Conservation (phyloP, 2,329 filamentous ascomycete genomes). For the Aspergillus intermedius region DNA sequence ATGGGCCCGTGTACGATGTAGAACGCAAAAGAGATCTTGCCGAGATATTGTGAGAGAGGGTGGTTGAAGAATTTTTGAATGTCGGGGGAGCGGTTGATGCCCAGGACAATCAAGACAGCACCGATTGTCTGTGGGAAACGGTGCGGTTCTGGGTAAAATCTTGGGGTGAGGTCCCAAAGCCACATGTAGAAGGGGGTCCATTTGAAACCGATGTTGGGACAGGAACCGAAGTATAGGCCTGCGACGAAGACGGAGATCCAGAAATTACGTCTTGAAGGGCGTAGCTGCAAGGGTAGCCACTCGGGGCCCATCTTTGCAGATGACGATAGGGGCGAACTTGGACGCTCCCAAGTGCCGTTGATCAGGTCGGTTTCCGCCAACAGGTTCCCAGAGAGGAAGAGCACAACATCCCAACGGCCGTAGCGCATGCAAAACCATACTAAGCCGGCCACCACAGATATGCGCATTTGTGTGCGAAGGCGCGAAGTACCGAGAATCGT, state of each 20-base stretch:
- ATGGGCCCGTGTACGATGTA: slow-evolving; percentile 44
- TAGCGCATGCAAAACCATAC: slow-evolving; percentile 37
- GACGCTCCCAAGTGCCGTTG: slow-evolving; percentile 29
- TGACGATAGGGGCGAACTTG: slow-evolving; percentile 14
- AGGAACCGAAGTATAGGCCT: slow-evolving; percentile 39
- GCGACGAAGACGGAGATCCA: slow-evolving; percentile 34
- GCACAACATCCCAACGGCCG: slow-evolving; percentile 39
- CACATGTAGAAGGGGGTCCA: slow-evolving; percentile 39
- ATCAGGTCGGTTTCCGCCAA: slow-evolving; percentile 40
- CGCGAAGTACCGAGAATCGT: slow-evolving; percentile 36
- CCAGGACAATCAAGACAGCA: slow-evolving; percentile 37
- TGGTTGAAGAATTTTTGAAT: slow-evolving; percentile 39
- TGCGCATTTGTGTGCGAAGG: slow-evolving; percentile 25
- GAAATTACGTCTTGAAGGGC: slow-evolving; percentile 23
- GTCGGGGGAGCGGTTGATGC: slow-evolving; percentile 34
- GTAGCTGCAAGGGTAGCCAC: slow-evolving; percentile 3
- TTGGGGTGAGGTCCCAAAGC: slow-evolving; percentile 34
- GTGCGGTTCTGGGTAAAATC: slow-evolving; percentile 37
- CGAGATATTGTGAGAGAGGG: slow-evolving; percentile 39
- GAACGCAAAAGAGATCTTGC: slow-evolving; percentile 43
- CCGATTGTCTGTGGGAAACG: slow-evolving; percentile 41
- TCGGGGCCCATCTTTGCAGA: slow-evolving; percentile 3
- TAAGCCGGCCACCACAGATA: slow-evolving; percentile 27
- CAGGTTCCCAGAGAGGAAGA: slow-evolving; percentile 38
- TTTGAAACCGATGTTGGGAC: slow-evolving; percentile 34